A percentile compares a stretch with the other conserved stretches of the same genome.
phyloP scores from a whole-genome alignment of 1,284 basidiomycete genomes.

The Vanrija sp. region DNA sequence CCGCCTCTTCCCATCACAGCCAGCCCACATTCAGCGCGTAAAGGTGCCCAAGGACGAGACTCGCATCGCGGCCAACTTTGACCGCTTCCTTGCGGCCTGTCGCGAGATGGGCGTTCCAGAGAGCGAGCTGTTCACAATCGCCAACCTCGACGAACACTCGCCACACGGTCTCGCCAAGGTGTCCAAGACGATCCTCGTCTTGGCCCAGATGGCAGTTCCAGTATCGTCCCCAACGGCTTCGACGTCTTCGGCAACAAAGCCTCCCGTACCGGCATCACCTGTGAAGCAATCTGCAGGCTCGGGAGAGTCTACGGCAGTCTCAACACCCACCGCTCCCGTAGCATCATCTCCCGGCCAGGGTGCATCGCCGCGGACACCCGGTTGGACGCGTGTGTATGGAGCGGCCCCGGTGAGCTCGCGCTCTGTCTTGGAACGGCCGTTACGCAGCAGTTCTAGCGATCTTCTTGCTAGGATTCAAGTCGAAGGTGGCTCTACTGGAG shows the following conservation, averaged over 20 bases:
- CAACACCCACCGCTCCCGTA: conserved; percentile 4
- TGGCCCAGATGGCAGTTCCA: conserved; percentile 58
- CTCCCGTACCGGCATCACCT: too few species aligned
- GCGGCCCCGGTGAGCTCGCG: background rate
- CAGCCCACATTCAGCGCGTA: conserved; percentile 33
- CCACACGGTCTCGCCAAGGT: conserved; percentile 31
- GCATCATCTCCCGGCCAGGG: background rate
- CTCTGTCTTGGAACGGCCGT: conserved; percentile 3
- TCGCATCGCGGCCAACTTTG: conserved; percentile 32
- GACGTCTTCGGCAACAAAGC: background rate
- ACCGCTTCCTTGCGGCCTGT: conserved; percentile 38
- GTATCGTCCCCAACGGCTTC: background rate
- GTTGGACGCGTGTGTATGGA: conserved; percentile 2
- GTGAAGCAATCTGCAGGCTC: too few species aligned
- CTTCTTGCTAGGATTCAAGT: conserved; percentile 8
- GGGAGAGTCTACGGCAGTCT: background rate
- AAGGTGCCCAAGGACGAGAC: conserved; percentile 37
- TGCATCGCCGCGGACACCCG: background rate
- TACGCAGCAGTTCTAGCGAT: conserved; percentile 17
- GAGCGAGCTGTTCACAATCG: conserved; percentile 31
- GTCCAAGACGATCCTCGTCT: conserved; percentile 57
- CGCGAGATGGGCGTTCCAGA: conserved; percentile 26
- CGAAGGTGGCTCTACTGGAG: conserved; percentile 1
- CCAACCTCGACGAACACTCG: conserved; percentile 30
- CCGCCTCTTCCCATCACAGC: conserved; percentile 34